Evolutionary conservation across 2,329 filamentous ascomycete species (phyloP).

Genomic region (Diplodia seriata): DNA sequence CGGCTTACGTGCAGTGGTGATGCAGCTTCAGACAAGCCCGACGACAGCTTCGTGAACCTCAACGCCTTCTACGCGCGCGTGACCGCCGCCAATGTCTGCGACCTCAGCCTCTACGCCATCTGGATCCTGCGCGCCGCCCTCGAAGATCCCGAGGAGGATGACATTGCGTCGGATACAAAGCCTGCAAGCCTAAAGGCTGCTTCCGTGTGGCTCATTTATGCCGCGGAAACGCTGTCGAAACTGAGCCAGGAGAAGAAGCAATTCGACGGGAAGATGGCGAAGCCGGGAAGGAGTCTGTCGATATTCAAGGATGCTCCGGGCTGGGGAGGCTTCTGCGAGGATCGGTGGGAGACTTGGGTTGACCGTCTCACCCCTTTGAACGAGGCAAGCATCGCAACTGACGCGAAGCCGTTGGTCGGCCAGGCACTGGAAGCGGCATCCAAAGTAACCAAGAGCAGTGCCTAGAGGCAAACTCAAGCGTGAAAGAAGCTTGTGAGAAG

Average conservation of each 20-base stretch:
- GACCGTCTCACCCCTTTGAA: conserved; percentile 11
- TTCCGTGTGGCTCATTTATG: conserved; percentile 28
- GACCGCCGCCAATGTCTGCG: conserved; percentile 23
- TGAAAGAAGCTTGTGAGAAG: background rate
- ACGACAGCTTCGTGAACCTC: conserved; percentile 25
- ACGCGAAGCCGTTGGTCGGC: conserved; percentile 12
- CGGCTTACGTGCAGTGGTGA: background rate
- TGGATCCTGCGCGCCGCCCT: conserved; percentile 33
- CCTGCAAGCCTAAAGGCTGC: conserved; percentile 5
- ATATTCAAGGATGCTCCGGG: conserved; percentile 28
- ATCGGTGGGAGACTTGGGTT: conserved; percentile 31
- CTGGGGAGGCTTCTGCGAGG: conserved; percentile 31
- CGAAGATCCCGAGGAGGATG: conserved; percentile 17
- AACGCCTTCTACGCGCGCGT: conserved; percentile 32
- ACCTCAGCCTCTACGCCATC: conserved; percentile 31
- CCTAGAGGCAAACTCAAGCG: background rate
- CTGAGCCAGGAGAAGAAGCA: conserved; percentile 26
- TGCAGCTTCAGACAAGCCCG: conserved; percentile 6
- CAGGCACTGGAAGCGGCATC: conserved; percentile 6
- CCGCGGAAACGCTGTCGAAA: conserved; percentile 6
- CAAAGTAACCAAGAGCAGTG: conserved; percentile 14
- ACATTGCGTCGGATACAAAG: conserved; percentile 4
- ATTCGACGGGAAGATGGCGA: conserved; percentile 32
- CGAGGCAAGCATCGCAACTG: conserved; percentile 7
- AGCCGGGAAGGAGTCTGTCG: conserved; percentile 24